These are phyloP conservation scores for Fagus crenata DNA, from an alignment of 306 rosid genomes.

Conservation along the genomic window DNA sequence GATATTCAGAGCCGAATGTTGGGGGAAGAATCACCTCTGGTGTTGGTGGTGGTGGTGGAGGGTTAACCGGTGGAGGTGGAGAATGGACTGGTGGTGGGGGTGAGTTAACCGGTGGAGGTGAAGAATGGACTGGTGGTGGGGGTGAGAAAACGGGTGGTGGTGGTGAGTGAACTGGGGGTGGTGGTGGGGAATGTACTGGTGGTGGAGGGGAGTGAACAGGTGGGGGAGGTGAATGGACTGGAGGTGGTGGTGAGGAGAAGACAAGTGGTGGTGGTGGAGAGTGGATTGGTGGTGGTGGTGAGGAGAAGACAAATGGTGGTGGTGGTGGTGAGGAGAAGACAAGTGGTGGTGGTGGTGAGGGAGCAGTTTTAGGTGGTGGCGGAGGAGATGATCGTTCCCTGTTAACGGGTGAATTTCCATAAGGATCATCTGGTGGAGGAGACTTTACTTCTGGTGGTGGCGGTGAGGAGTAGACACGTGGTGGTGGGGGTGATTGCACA, in stretches of 20 bases:
- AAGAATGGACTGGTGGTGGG: conserved; percentile 10
- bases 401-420: too few relatives aligned
- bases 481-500: neutral
- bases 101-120: neutral
- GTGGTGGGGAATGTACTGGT: neutral
- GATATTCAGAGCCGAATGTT: conserved; percentile 13
- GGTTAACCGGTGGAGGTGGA: neutral
- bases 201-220: too few relatives aligned
- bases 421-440: neutral
- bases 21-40: conserved; percentile 24
- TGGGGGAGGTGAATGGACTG: neutral
- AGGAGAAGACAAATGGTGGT: too few relatives aligned
- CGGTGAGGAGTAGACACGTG: neutral
- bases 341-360: neutral
- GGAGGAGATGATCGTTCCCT: conserved; percentile 1
- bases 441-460: neutral
- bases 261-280: neutral
- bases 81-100: neutral
- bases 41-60: neutral
- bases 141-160: conserved; percentile 3
- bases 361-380: neutral
- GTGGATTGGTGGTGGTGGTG: neutral
- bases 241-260: neutral
- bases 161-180: neutral
- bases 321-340: neutral